These are phyloP conservation scores for Theobroma grandiflorum DNA, from an alignment of 441 rosid species.

Conservation along the genomic window DNA sequence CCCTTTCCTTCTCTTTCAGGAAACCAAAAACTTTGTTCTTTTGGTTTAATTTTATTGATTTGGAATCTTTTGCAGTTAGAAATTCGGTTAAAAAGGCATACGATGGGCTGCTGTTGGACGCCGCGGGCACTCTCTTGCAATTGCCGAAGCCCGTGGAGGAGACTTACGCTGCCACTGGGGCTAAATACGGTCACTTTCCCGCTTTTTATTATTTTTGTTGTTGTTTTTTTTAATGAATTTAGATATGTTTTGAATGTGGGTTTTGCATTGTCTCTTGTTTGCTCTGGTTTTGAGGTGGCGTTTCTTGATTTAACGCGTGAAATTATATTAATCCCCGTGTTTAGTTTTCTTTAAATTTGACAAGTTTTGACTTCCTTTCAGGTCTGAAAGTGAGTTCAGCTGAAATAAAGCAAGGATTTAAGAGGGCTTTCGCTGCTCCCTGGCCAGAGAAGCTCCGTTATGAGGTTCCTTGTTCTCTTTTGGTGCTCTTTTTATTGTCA, in stretches of 20 bases:
- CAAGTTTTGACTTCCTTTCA: conserved; percentile 28
- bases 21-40: background rate
- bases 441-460: conserved; percentile 89
- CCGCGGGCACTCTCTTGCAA: conserved; percentile 91
- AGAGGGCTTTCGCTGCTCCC: conserved; percentile 78
- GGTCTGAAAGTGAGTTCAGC: conserved; percentile 67
- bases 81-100: conserved; percentile 56
- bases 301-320: conserved; percentile 7
- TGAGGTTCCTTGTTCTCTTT: conserved; percentile 54
- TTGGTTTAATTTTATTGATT: background rate
- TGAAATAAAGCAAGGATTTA: conserved; percentile 85
- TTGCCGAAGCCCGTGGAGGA: conserved; percentile 76
- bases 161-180: conserved; percentile 77
- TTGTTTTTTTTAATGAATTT: conserved; percentile 12
- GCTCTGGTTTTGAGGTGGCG: background rate
- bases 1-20: conserved; percentile 6
- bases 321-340: background rate
- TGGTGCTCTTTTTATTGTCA: background rate
- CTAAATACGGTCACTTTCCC: conserved; percentile 66
- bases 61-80: conserved; percentile 25
- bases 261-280: background rate
- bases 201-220: background rate
- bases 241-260: background rate
- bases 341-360: background rate
- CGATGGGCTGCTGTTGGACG: conserved; percentile 84